A percentile compares a stretch with the other conserved stretches of the same genome.
phyloP scores from a whole-genome alignment of 2,329 filamentous ascomycete genomes.

The Stagonosporopsis rhizophila region DNA sequence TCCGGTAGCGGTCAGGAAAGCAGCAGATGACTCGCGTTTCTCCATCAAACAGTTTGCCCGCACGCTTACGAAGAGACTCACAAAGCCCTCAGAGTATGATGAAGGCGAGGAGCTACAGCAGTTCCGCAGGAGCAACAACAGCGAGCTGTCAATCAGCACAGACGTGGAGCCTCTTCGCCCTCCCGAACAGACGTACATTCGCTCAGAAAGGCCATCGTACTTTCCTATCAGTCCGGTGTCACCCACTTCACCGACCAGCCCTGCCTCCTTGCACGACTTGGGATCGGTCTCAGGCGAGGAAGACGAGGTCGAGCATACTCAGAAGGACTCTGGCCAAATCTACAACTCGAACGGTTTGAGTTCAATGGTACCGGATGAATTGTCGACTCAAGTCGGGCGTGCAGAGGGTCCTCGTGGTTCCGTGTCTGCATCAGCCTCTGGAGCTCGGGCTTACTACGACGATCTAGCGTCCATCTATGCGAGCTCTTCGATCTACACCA shows the following conservation, averaged over 20 bases:
- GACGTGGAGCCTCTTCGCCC: constrained; percentile 31
- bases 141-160: constrained; percentile 19
- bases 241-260: constrained; percentile 27
- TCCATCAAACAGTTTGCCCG: constrained; percentile 43
- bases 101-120: constrained; percentile 37
- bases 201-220: constrained; percentile 25
- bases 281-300: constrained; percentile 15
- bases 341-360: constrained; percentile 15
- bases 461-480: constrained; percentile 39
- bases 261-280: constrained; percentile 10
- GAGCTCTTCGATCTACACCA: constrained; percentile 43
- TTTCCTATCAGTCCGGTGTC: constrained; percentile 29
- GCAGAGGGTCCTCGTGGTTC: constrained; percentile 16
- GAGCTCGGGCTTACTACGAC: constrained; percentile 38
- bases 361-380: constrained; percentile 42
- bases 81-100: constrained; percentile 20
- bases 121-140: constrained; percentile 20
- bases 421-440: constrained; percentile 17
- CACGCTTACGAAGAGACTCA: constrained; percentile 36
- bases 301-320: constrained; percentile 14
- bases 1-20: constrained; percentile 27
- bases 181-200: constrained; percentile 27
- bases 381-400: constrained; percentile 31
- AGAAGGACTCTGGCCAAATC: background rate
- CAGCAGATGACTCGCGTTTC: constrained; percentile 36